Conservation (phyloP, 331 rosid species). For the Phaseolus coccineus region DNA sequence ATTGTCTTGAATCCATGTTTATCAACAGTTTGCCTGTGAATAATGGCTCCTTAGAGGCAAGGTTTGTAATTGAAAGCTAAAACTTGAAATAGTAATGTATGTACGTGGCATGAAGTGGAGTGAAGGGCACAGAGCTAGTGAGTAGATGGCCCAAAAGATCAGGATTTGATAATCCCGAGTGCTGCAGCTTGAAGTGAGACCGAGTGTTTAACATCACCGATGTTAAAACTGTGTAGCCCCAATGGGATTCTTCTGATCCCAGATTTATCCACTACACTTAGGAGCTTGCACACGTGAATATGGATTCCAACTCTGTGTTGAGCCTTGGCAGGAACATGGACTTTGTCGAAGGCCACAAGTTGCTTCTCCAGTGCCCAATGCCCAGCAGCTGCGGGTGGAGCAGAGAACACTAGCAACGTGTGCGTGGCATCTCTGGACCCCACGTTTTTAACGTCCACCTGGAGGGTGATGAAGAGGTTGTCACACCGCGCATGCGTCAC, state of each 20-base stretch:
- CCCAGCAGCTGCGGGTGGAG: constrained; percentile 60
- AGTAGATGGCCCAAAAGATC: background rate
- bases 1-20: constrained; percentile 29
- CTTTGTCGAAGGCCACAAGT: constrained; percentile 60
- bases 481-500: constrained; percentile 79
- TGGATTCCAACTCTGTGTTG: constrained; percentile 48
- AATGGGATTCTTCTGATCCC: constrained; percentile 66
- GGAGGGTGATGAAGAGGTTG: constrained; percentile 58
- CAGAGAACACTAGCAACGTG: constrained; percentile 69
- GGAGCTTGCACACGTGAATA: constrained; percentile 63
- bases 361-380: constrained; percentile 67
- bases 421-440: constrained; percentile 83
- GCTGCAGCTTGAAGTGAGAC: constrained; percentile 56
- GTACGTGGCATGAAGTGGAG: background rate
- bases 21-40: constrained; percentile 41
- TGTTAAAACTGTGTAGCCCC: constrained; percentile 57
- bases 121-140: background rate
- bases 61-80: background rate
- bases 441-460: constrained; percentile 66
- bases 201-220: constrained; percentile 58
- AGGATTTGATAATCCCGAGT: constrained; percentile 70
- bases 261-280: constrained; percentile 61
- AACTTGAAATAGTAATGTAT: background rate
- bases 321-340: constrained; percentile 51
- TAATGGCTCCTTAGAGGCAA: constrained; percentile 5